Base-by-base conservation (phyloP, 2,329 filamentous ascomycete species). In the Hypoxylon sp. region DNA sequence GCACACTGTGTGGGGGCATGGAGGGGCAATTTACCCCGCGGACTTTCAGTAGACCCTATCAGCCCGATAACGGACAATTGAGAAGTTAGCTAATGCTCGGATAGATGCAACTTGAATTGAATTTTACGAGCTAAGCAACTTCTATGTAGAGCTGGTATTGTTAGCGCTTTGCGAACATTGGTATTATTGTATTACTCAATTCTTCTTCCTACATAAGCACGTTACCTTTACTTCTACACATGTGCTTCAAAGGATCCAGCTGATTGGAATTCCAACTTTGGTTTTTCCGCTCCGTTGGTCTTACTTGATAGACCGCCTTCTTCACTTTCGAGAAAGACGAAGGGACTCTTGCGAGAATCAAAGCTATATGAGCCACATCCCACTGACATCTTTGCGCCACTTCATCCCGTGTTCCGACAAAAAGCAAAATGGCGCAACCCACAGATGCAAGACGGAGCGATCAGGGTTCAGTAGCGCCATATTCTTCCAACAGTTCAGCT, bases 401-500 rank as follows among this genome's bases (percentile, higher is more conserved):
- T 52, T 47, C 11, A 46, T 53, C 31, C 33, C 22, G 47, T 19
- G 29, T 39, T 14, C 14, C 17, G 14, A 53, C 3, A 54, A 55
- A 63, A 37, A 65, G n/a, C 63, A 73, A 70, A 61, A 80, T 80
- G 79, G 78, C 71, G 51, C 73, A 75, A 29, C 76, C 74, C 64
- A 55, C 65, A 53, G 60, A 73, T 14, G 5, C 72, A 19, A 70
- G 47, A 46, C n/a, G 33, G 10, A 26, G 48, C 17, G 70, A 68
- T 14, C 69, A 37, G 10, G 72, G 70, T n/a, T 61, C 68, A 37
- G 46, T 52, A 11, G 26, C 48, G 22, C 42, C 62, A 26, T 70
- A 70, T 14, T 54, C 63, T n/a, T 74, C 72, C 24, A 71, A 24
- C 55, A 71, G 67, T 53, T 75, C 76, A 2, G 56, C 44, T 22